Conservation (phyloP, 768 basidiomycete species). For the Collybia nuda region DNA sequence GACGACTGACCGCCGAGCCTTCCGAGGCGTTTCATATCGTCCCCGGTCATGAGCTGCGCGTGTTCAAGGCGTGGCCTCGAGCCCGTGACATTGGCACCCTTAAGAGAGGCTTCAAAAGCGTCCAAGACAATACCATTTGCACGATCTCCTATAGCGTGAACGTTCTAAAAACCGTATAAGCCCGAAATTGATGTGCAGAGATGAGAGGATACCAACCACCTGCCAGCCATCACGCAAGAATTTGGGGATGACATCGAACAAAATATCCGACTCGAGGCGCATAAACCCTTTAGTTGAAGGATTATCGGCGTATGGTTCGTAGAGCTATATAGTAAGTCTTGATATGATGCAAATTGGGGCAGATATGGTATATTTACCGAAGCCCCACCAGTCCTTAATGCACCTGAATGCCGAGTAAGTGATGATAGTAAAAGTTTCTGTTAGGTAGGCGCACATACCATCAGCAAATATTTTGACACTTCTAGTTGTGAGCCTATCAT, state of each 20-base stretch:
- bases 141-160: conserved; percentile 85
- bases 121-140: conserved; percentile 85
- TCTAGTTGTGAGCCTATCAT: conserved; percentile 66
- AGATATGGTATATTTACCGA: conserved; percentile 48
- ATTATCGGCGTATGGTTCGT: conserved; percentile 82
- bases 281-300: conserved; percentile 77
- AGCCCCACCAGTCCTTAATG: conserved; percentile 86
- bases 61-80: conserved; percentile 85
- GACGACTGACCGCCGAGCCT: conserved; percentile 67
- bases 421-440: conserved; percentile 1
- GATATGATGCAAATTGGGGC: background rate
- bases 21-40: conserved; percentile 76
- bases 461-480: conserved; percentile 82
- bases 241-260: conserved; percentile 61
- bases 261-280: conserved; percentile 61
- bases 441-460: conserved; percentile 36
- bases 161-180: conserved; percentile 52
- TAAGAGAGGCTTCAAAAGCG: conserved; percentile 72
- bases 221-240: conserved; percentile 88
- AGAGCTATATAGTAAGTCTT: conserved; percentile 44
- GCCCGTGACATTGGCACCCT: conserved; percentile 59
- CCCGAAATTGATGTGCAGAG: background rate
- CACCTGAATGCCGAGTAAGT: conserved; percentile 45
- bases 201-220: conserved; percentile 56
- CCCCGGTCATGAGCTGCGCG: conserved; percentile 80